Conservation (phyloP, 768 basidiomycete species). For the Kwoniella newhampshirensis region DNA sequence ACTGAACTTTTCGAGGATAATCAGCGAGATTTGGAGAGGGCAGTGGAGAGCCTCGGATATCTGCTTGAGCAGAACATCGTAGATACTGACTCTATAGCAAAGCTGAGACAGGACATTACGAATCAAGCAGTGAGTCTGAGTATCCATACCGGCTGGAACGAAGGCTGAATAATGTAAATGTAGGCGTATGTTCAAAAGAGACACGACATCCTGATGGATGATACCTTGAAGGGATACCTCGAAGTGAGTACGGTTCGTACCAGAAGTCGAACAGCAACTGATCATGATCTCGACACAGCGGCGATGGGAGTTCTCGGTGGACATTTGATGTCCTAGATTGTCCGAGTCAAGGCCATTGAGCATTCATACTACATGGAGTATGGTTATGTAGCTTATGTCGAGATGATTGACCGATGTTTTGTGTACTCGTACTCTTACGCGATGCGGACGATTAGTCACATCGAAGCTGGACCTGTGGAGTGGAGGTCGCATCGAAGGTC, state of each 20-base stretch:
- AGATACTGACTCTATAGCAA: conserved; percentile 76
- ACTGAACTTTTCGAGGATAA: conserved; percentile 98
- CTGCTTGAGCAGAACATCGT: conserved; percentile 80
- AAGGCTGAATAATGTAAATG: background rate
- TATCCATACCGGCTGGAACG: background rate
- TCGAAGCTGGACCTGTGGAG: no score
- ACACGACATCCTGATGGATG: conserved; percentile 90
- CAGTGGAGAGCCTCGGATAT: conserved; percentile 92
- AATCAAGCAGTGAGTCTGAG: conserved; percentile 77
- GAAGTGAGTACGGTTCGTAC: conserved; percentile 57
- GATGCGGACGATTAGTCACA: no score
- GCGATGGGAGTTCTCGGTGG: conserved; percentile 42
- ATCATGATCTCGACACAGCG: conserved; percentile 18
- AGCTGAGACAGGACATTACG: conserved; percentile 84
- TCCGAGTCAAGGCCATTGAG: background rate
- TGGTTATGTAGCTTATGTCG: background rate
- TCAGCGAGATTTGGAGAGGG: conserved; percentile 89
- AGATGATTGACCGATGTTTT: no score
- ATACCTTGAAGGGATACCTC: conserved; percentile 84
- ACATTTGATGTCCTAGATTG: conserved; percentile 12
- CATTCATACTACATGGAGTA: background rate
- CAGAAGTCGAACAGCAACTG: background rate
- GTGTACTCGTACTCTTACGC: no score
- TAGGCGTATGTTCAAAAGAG: conserved; percentile 89
- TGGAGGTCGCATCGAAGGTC: no score